Evolutionary conservation across 2,329 filamentous ascomycete species (phyloP), one percentile per base, ranked within the genome.

Genomic region (Colletotrichum siamense): DNA sequence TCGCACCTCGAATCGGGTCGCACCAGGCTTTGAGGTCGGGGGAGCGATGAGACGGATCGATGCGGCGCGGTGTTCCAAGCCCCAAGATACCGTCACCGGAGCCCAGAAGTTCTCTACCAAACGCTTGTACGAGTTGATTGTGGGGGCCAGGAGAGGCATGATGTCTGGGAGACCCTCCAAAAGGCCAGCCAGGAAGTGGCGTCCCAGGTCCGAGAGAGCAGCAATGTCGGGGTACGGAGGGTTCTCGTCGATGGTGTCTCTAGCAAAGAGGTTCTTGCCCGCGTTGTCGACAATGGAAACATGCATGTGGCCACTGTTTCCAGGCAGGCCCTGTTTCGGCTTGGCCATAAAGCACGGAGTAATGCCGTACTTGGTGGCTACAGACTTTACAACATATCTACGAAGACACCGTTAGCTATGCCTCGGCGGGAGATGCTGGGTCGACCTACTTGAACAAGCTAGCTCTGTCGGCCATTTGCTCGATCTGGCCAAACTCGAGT

Each of bases 91-190:
- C 0, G 96, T 98, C 8, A 99, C 97, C 0, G 97, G 97, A 0
- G 97, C 97, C 97, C 97, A 99, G 86, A 98, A 99, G 87, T 99
- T 99, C 88, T 99, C 97, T 4, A 99, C 97, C 1, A 99, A 91
- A 5, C 97, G 94, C 87, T 99, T 99, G 89, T 99, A 99, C 77
- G 95, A 98, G 89, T 99, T 99, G 82, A 99, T 92, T 1, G 95
- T 99, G 0, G 97, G 97, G 1, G 96, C 97, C 15, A 99, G 89
- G 75, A 99, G 89, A 1, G 97, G 97, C 97, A 99, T 99, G 79
- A 99, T 92, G 82, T 98, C 95, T 3, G 97, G 95, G 6, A 99
- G 90, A 16, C 96, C 97, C 28, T 95, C 94, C 0, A 99, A 90
- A 3, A 99, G 86, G 9, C 97, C 97, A 1, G 97, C 97, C 1